Conservation (phyloP, 441 rosid species). For the Daphne laureola region DNA sequence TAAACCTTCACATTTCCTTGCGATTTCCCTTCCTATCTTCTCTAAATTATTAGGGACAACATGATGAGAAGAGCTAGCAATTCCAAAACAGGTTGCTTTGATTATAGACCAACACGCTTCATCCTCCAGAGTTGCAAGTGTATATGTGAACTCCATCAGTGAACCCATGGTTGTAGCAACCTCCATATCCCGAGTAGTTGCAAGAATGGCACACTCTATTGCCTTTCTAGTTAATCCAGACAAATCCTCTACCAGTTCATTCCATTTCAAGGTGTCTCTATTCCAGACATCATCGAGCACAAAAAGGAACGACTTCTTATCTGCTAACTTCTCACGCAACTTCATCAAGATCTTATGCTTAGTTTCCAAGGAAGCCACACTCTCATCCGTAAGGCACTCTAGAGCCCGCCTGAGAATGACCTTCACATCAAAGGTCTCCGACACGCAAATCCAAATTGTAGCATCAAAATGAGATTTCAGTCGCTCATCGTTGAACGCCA, state of each 20-base stretch:
- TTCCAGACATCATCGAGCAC: slow-evolving; percentile 30
- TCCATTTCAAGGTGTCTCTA: slow-evolving; percentile 4
- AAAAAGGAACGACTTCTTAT: slow-evolving; percentile 17
- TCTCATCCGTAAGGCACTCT: neutral
- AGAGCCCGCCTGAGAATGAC: slow-evolving; percentile 11
- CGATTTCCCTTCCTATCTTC: slow-evolving; percentile 18
- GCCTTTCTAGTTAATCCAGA: neutral
- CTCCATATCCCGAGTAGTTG: slow-evolving; percentile 13
- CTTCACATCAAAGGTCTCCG: slow-evolving; percentile 13
- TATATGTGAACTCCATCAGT: neutral
- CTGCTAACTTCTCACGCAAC: slow-evolving; percentile 5
- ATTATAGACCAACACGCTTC: slow-evolving; percentile 22
- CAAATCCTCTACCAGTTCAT: slow-evolving; percentile 3
- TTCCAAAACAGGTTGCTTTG: slow-evolving; percentile 1
- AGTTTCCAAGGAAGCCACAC: neutral
- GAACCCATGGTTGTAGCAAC: slow-evolving; percentile 10
- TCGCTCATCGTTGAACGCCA: slow-evolving; percentile 10
- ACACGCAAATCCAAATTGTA: slow-evolving; percentile 20
- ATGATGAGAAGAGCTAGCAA: neutral
- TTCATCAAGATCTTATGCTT: slow-evolving; percentile 1
- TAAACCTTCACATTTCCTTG: slow-evolving; percentile 16
- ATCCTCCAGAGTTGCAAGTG: neutral
- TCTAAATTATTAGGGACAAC: slow-evolving; percentile 1
- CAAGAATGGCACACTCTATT: slow-evolving; percentile 11
- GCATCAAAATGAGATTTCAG: slow-evolving; percentile 11